Evolutionary conservation across 345 rosid species (phyloP).

Genomic region (Melastoma malabathricum): DNA sequence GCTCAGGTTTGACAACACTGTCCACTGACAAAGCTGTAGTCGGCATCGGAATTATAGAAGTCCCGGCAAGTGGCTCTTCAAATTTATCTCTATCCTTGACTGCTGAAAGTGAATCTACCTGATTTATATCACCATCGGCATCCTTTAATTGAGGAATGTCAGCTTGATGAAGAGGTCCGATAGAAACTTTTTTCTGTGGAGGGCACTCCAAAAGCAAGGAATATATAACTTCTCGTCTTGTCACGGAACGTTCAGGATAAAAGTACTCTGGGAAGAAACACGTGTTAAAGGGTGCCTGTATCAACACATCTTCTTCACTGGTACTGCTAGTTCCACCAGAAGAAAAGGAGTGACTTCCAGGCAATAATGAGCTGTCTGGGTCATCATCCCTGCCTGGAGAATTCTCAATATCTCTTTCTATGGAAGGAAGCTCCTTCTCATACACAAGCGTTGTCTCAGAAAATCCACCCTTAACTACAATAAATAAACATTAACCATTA

Average conservation of each 20-base stretch:
- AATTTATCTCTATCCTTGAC: conserved; percentile 3
- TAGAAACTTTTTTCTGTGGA: conserved; percentile 29
- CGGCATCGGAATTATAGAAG: conserved; percentile 56
- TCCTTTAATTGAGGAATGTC: conserved; percentile 27
- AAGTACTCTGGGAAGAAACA: conserved; percentile 14
- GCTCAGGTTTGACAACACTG: conserved; percentile 15
- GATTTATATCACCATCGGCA: conserved; percentile 1
- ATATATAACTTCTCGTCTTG: conserved; percentile 16
- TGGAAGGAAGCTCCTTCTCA: conserved; percentile 13
- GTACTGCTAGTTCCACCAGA: conserved; percentile 17
- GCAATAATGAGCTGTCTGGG: conserved; percentile 8
- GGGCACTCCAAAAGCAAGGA: conserved; percentile 21
- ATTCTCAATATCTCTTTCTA: conserved; percentile 5
- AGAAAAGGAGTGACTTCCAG: conserved; percentile 11
- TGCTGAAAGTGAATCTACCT: conserved; percentile 7
- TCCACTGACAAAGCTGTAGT: conserved; percentile 8
- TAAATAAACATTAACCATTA: conserved; percentile 2
- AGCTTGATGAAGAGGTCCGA: conserved; percentile 71
- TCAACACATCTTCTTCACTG: conserved; percentile 17
- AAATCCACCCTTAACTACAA: conserved; percentile 15
- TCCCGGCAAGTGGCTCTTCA: conserved; percentile 35
- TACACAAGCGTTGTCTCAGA: not conserved
- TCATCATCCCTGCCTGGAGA: conserved; percentile 8
- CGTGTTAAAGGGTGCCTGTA: conserved; percentile 12
- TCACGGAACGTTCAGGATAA: conserved; percentile 11